Percentiles rank a stretch among this genome's conserved stretches.
phyloP scores from a whole-genome alignment of 2,329 filamentous ascomycete species.

The Epicoccum nigrum region DNA sequence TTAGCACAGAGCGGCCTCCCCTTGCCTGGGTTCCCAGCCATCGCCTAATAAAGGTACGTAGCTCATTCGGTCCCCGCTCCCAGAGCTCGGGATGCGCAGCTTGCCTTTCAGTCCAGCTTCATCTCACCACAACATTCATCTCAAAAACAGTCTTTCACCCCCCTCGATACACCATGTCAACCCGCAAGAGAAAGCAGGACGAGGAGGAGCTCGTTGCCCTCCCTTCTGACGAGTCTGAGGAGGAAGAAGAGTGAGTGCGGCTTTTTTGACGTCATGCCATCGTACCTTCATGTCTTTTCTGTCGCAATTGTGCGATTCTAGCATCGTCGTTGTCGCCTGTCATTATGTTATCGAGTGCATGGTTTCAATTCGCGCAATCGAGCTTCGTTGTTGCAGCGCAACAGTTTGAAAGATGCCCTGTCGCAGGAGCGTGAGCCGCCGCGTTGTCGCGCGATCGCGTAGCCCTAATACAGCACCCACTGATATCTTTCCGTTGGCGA shows the following conservation, averaged over 20 bases:
- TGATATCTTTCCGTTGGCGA: not conserved
- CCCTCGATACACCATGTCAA: constrained; percentile 43
- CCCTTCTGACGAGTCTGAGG: constrained; percentile 51
- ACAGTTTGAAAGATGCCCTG: not conserved
- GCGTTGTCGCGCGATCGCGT: not conserved
- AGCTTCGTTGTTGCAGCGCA: constrained; percentile 14
- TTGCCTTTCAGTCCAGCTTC: constrained; percentile 26
- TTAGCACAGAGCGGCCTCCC: constrained; percentile 34
- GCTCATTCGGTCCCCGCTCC: constrained; percentile 39
- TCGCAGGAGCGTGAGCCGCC: constrained; percentile 3
- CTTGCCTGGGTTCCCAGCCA: constrained; percentile 40
- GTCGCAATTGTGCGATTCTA: constrained; percentile 29
- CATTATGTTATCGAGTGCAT: constrained; percentile 16
- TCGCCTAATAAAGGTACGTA: constrained; percentile 35
- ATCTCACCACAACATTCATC: constrained; percentile 20
- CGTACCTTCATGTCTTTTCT: constrained; percentile 20
- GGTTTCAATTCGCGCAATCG: constrained; percentile 9
- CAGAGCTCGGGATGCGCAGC: constrained; percentile 22
- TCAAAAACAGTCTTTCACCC: constrained; percentile 6
- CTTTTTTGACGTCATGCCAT: constrained; percentile 47
- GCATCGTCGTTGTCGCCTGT: constrained; percentile 29
- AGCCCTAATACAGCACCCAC: not conserved
- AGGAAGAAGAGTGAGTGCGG: constrained; percentile 52
- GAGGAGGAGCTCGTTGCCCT: constrained; percentile 54
- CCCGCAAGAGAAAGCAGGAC: constrained; percentile 54